Conservation (phyloP, 2,329 filamentous ascomycete species). For the Stromatinia cepivora region DNA sequence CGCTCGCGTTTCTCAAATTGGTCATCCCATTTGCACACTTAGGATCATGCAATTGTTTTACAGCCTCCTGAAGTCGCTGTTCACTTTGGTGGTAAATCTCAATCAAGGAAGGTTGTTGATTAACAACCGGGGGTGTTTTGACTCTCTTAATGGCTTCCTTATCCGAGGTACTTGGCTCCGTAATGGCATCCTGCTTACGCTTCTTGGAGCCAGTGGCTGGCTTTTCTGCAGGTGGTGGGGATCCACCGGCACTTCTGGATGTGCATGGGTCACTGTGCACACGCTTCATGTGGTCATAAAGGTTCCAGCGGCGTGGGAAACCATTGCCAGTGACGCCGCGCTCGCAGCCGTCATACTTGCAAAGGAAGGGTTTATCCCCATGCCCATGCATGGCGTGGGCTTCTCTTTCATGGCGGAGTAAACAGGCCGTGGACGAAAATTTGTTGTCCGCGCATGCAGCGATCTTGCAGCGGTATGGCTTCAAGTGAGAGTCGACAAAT, state of each 20-base stretch:
- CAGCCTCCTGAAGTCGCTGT: constrained; percentile 32
- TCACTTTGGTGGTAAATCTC: constrained; percentile 38
- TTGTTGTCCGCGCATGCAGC: constrained; percentile 78
- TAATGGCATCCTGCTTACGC: constrained; percentile 37
- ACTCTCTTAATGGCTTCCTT: constrained; percentile 35
- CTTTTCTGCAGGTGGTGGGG: constrained; percentile 31
- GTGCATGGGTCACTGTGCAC: constrained; percentile 63
- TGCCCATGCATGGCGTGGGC: constrained; percentile 95
- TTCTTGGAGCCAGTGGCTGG: constrained; percentile 35
- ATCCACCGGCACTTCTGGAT: constrained; percentile 29
- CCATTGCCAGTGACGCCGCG: constrained; percentile 79
- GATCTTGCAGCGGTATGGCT: constrained; percentile 93
- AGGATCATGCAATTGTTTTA: constrained; percentile 38
- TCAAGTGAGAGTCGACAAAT: constrained; percentile 94
- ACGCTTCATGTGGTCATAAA: constrained; percentile 95
- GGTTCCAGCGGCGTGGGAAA: constrained; percentile 93
- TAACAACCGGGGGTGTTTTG: constrained; percentile 33
- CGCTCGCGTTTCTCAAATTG: constrained; percentile 33
- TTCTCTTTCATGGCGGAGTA: constrained; percentile 92
- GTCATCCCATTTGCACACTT: constrained; percentile 33
- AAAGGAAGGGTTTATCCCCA: constrained; percentile 88
- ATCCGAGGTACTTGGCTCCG: constrained; percentile 31
- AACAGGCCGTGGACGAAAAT: constrained; percentile 93
- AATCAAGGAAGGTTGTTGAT: constrained; percentile 35
- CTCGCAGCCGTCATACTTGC: constrained; percentile 84